phyloP scores from a whole-genome alignment of 257 asterid genomes.

The Primulina tabacum region DNA sequence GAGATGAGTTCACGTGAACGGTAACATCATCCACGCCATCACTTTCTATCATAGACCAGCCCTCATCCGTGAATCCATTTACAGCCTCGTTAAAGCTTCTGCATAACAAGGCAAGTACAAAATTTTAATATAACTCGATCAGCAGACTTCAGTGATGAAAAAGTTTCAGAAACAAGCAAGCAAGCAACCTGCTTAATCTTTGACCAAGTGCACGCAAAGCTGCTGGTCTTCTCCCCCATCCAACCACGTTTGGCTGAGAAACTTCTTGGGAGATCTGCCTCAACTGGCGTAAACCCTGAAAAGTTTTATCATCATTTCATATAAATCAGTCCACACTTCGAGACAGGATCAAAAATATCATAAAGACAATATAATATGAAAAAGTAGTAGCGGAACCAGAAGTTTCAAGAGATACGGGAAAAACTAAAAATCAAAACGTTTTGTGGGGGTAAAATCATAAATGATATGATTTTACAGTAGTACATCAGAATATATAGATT shows the following conservation, averaged over 20 bases:
- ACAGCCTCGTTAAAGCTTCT: constrained; percentile 99
- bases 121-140: constrained; percentile 6
- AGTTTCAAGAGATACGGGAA: no score
- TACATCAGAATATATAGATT: background rate
- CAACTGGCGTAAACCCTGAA: constrained; percentile 85
- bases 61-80: constrained; percentile 89
- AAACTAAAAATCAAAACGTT: background rate
- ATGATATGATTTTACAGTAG: no score
- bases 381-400: background rate
- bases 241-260: constrained; percentile 73
- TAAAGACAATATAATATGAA: background rate
- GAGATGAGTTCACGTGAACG: constrained; percentile 78
- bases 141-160: background rate
- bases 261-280: constrained; percentile 90
- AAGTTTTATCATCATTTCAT: background rate
- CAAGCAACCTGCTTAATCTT: constrained; percentile 76
- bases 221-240: constrained; percentile 97
- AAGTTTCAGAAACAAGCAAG: constrained; percentile 1
- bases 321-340: background rate
- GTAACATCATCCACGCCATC: constrained; percentile 96
- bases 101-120: constrained; percentile 20
- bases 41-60: constrained; percentile 83
- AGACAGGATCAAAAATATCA: background rate
- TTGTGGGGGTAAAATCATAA: background rate
- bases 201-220: constrained; percentile 92